Evolutionary conservation across 495 filamentous ascomycete genomes (phyloP).

Genomic region (Penicillium simplicissimum): DNA sequence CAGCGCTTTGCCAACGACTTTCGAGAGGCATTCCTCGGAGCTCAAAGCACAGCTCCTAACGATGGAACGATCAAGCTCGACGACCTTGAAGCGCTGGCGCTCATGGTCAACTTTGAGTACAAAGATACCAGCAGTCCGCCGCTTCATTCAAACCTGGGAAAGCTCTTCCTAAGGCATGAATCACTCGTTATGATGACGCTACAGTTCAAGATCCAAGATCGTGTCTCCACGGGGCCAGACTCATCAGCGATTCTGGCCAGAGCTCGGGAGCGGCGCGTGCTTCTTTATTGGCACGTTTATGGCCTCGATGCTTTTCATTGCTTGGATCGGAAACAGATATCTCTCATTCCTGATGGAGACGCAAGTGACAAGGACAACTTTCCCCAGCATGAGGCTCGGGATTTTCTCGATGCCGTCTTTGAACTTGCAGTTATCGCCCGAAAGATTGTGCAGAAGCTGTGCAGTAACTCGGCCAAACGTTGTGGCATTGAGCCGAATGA

Average conservation of each 20-base stretch:
- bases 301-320: constrained; percentile 19
- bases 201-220: constrained; percentile 5
- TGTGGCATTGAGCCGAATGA: constrained; percentile 9
- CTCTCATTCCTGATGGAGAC: constrained; percentile 7
- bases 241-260: constrained; percentile 1
- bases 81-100: constrained; percentile 21
- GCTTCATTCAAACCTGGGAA: constrained; percentile 6
- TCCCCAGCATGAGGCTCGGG: neutral
- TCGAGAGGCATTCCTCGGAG: constrained; percentile 8
- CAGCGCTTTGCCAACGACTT: constrained; percentile 10
- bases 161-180: constrained; percentile 13
- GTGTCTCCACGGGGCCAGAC: neutral
- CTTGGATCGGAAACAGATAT: constrained; percentile 16
- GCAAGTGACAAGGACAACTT: neutral
- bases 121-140: constrained; percentile 3
- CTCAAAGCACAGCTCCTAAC: neutral
- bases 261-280: constrained; percentile 7
- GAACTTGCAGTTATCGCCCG: constrained; percentile 16
- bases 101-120: constrained; percentile 21
- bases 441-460: constrained; percentile 4
- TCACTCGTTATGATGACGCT: constrained; percentile 18
- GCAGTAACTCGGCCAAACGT: constrained; percentile 20
- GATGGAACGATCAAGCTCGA: constrained; percentile 13
- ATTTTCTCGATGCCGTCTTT: constrained; percentile 15
- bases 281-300: constrained; percentile 22